Percentiles rank a stretch among this genome's conserved stretches.
Evolutionary conservation across 2,329 filamentous ascomycete genomes (phyloP).

Genomic region (Mollisia scopiformis): DNA sequence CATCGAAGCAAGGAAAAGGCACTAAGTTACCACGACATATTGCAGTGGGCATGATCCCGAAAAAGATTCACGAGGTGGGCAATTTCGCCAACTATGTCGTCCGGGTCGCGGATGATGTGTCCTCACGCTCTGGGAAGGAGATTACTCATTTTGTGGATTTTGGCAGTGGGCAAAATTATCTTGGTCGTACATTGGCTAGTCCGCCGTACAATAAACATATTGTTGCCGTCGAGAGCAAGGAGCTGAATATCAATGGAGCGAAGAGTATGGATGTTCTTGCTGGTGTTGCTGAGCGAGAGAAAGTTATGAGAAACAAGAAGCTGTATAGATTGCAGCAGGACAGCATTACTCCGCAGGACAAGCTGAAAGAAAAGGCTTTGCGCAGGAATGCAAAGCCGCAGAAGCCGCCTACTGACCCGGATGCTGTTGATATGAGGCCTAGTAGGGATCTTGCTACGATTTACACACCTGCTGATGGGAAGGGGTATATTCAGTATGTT

Average conservation of each 20-base stretch:
- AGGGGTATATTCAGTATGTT: slow-evolving; percentile 76
- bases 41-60: slow-evolving; percentile 89
- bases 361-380: slow-evolving; percentile 45
- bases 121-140: slow-evolving; percentile 54
- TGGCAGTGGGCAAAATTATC: slow-evolving; percentile 94
- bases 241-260: slow-evolving; percentile 85
- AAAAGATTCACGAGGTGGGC: slow-evolving; percentile 92
- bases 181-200: slow-evolving; percentile 84
- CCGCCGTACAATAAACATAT: slow-evolving; percentile 85
- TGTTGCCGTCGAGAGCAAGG: slow-evolving; percentile 86
- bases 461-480: slow-evolving; percentile 61
- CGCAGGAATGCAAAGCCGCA: slow-evolving; percentile 40
- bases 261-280: slow-evolving; percentile 83
- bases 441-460: slow-evolving; percentile 51
- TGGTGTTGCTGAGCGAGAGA: slow-evolving; percentile 72
- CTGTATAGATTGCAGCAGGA: slow-evolving; percentile 53
- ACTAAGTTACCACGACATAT: slow-evolving; percentile 70
- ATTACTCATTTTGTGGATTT: slow-evolving; percentile 94
- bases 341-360: slow-evolving; percentile 41
- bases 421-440: slow-evolving; percentile 52
- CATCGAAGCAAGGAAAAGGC: slow-evolving; percentile 46
- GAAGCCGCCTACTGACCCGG: slow-evolving; percentile 29
- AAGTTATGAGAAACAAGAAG: slow-evolving; percentile 83
- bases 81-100: slow-evolving; percentile 89
- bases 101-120: slow-evolving; percentile 59